Evolutionary conservation across 2,329 filamentous ascomycete species (phyloP).

Genomic region (Fulvia fulva): DNA sequence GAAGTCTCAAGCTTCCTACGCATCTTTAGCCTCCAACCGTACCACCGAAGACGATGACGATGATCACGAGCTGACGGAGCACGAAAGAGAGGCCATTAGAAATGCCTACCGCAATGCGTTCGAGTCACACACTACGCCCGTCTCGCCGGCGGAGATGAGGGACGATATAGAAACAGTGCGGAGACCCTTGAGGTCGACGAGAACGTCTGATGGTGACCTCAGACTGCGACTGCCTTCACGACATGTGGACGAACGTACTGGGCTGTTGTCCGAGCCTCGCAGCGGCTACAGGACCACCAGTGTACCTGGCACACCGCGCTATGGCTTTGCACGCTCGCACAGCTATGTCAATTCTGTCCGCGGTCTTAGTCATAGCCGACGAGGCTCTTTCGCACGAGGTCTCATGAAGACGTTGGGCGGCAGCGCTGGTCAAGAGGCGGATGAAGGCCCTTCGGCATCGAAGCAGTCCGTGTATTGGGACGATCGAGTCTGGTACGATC

Average conservation of each 20-base stretch:
- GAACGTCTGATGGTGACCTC: conserved; percentile 35
- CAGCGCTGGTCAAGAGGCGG: conserved; percentile 15
- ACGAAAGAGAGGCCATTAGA: conserved; percentile 30
- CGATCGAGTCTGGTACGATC: conserved; percentile 96
- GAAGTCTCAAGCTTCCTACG: conserved; percentile 31
- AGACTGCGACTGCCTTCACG: conserved; percentile 28
- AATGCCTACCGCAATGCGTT: conserved; percentile 33
- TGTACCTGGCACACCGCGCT: conserved; percentile 26
- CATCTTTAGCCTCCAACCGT: conserved; percentile 30
- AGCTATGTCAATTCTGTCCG: conserved; percentile 27
- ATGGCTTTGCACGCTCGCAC: conserved; percentile 33
- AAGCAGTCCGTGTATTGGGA: conserved; percentile 67
- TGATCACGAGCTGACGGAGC: conserved; percentile 30
- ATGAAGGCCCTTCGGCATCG: conserved; percentile 52
- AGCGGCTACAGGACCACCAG: conserved; percentile 25
- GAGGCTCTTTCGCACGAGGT: conserved; percentile 42
- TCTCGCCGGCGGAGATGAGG: conserved; percentile 28
- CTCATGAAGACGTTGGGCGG: conserved; percentile 25
- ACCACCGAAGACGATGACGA: conserved; percentile 33
- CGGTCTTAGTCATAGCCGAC: conserved; percentile 37
- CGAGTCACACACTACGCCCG: conserved; percentile 25
- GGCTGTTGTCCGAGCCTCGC: conserved; percentile 40
- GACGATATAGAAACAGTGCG: conserved; percentile 13
- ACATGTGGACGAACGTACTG: conserved; percentile 44
- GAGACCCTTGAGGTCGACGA: conserved; percentile 1